Base-by-base conservation (phyloP, 495 filamentous ascomycete species). In the Beverwykella pulmonaria region DNA sequence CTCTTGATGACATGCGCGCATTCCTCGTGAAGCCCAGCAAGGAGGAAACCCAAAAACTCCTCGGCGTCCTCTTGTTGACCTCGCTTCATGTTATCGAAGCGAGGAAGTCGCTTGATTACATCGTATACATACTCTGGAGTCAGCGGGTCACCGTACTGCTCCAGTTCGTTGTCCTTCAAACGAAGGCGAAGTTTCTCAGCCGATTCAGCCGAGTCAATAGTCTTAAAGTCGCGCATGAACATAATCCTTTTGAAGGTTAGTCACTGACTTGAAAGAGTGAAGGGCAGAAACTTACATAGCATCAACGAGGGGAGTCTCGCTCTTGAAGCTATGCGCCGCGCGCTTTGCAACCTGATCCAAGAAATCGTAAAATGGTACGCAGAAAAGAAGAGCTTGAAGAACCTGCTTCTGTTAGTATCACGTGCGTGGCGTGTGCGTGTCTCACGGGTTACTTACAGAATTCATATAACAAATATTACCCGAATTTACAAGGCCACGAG, bases 401-500 rank as follows among this genome's bases (percentile, higher is more conserved):
- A 97, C 87, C 92, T 97, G 49, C 2, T 30, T 12, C 7, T 14
- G 48, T 67, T 63, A 71, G 59, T 63, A 15, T 56, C 34, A 19
- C 3, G 17, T 17, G 27, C 74, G 61, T 23, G 47, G 30, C 26
- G 53, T 25, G 48, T 5, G 48, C 44, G 0, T 12, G 41, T 6
- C n/a, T n/a, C n/a, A 6, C 15, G 10, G 25, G 30, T 46, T 25
- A 77, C 91, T 80, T 83, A 98, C 94, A 49, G 94, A 96, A 80
- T 98, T 98, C 95, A 98, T 98, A 80, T 97, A 98, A 79, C 94
- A 98, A 92, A 98, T 94, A 73, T 98, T 98, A 8, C 94, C 94
- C 48, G 93, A 95, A 77, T 98, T 98, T 49, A 97, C 88, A 70
- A 98, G 84, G 4, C 94, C 94, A 53, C 95, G 83, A n/a, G 94